phyloP scores from a whole-genome alignment of 345 rosid species.

The Erucastrum elatum region DNA sequence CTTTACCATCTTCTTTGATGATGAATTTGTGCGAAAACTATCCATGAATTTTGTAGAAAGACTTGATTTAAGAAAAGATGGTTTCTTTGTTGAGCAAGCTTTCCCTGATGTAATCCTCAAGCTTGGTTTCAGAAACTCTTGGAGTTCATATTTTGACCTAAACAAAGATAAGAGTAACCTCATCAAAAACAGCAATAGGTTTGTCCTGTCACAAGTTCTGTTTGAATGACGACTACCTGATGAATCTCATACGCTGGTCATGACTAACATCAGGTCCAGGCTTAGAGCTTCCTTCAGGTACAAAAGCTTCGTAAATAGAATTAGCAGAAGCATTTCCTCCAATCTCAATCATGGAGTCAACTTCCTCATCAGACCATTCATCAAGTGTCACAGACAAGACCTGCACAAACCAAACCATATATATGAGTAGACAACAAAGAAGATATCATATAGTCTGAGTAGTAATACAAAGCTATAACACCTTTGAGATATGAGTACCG shows the following conservation, averaged over 20 bases:
- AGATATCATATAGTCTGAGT: neutral
- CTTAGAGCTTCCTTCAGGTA: conserved; percentile 58
- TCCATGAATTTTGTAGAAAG: conserved; percentile 66
- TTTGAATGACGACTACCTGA: conserved; percentile 46
- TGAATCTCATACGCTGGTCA: conserved; percentile 75
- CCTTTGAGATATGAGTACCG: conserved; percentile 93
- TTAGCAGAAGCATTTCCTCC: conserved; percentile 80
- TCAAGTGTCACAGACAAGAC: conserved; percentile 87
- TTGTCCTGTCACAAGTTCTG: neutral
- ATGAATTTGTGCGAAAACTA: conserved; percentile 62
- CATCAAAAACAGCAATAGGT: neutral
- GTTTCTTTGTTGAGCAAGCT: conserved; percentile 22
- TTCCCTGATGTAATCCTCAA: conserved; percentile 67
- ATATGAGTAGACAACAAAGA: neutral
- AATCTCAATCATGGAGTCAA: conserved; percentile 52
- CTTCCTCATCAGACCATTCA: conserved; percentile 94
- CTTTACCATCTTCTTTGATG: conserved; percentile 47
- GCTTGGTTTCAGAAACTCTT: conserved; percentile 91
- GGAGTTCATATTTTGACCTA: conserved; percentile 92
- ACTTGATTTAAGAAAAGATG: conserved; percentile 55
- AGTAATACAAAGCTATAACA: conserved; percentile 23
- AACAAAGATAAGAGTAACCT: conserved; percentile 21
- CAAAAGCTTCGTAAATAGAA: conserved; percentile 70
- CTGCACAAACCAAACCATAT: conserved; percentile 40
- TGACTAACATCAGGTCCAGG: conserved; percentile 72